Conservation (phyloP, 1,284 basidiomycete species). For the Anthracocystis setariae region DNA sequence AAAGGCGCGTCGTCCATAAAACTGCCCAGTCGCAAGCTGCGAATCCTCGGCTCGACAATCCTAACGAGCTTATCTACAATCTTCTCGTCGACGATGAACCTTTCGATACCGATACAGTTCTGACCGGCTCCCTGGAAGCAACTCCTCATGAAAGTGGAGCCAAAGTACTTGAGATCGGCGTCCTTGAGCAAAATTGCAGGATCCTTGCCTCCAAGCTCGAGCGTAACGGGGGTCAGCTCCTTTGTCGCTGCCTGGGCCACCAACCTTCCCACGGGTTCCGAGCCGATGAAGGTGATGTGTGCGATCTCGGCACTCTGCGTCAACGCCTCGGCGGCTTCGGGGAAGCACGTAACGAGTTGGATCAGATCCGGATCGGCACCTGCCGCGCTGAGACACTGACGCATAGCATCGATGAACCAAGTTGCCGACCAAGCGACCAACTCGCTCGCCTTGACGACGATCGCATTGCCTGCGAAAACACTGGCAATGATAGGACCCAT, state of each 20-base stretch:
- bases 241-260: constrained; percentile 84
- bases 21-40: constrained; percentile 50
- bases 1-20: constrained; percentile 61
- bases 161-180: constrained; percentile 70
- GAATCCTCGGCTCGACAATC: constrained; percentile 49
- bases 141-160: constrained; percentile 68
- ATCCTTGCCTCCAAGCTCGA: constrained; percentile 82
- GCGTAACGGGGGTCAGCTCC: constrained; percentile 85
- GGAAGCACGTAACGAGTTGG: constrained; percentile 79
- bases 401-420: constrained; percentile 73
- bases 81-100: constrained; percentile 82
- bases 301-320: constrained; percentile 83
- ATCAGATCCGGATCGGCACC: constrained; percentile 77
- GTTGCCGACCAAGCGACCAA: constrained; percentile 60
- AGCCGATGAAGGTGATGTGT: constrained; percentile 84
- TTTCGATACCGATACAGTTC: constrained; percentile 91
- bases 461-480: constrained; percentile 87
- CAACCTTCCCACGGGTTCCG: constrained; percentile 85
- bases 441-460: constrained; percentile 83
- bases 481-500: constrained; percentile 91
- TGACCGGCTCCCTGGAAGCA: constrained; percentile 83
- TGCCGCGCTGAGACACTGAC: constrained; percentile 71
- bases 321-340: constrained; percentile 82
- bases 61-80: constrained; percentile 79
- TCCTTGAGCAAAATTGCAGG: constrained; percentile 71